Conservation (phyloP, 306 rosid species). For the Inga oerstediana region DNA sequence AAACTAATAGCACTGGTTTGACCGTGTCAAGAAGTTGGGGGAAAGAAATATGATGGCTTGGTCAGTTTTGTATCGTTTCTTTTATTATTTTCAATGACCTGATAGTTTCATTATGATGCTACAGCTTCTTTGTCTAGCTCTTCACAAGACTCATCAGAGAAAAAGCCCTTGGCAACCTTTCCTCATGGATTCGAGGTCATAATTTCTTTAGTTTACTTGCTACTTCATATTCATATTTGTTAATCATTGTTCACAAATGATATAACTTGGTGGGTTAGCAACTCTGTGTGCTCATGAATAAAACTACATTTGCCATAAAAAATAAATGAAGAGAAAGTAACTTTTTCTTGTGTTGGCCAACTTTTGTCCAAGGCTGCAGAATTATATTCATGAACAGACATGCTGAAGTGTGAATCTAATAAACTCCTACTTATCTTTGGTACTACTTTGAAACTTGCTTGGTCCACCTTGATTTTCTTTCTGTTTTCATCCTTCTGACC, state of each 20-base stretch:
- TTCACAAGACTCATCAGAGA: constrained; percentile 50
- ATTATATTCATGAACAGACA: constrained; percentile 3
- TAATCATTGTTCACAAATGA: constrained; percentile 17
- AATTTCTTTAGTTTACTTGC: constrained; percentile 23
- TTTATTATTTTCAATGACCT: not conserved
- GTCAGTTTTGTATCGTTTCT: constrained; percentile 11
- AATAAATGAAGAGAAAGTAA: constrained; percentile 9
- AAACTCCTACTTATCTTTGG: constrained; percentile 9
- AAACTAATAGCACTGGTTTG: not conserved
- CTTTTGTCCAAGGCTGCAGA: constrained; percentile 22
- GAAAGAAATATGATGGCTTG: not conserved
- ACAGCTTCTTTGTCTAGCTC: constrained; percentile 52
- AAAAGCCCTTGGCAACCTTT: constrained; percentile 61
- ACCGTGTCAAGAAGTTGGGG: not conserved
- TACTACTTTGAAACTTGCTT: not conserved
- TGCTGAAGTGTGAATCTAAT: constrained; percentile 30
- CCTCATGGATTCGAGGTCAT: constrained; percentile 93
- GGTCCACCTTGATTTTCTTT: not conserved
- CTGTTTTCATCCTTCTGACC: not conserved
- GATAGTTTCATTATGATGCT: constrained; percentile 32
- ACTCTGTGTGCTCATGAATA: not conserved
- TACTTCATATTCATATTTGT: constrained; percentile 9
- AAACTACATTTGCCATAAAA: constrained; percentile 5
- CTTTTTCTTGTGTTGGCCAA: constrained; percentile 23
- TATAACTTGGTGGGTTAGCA: constrained; percentile 23